Conservation (phyloP, 2,329 filamentous ascomycete species). For the Penicillium janthinellum region DNA sequence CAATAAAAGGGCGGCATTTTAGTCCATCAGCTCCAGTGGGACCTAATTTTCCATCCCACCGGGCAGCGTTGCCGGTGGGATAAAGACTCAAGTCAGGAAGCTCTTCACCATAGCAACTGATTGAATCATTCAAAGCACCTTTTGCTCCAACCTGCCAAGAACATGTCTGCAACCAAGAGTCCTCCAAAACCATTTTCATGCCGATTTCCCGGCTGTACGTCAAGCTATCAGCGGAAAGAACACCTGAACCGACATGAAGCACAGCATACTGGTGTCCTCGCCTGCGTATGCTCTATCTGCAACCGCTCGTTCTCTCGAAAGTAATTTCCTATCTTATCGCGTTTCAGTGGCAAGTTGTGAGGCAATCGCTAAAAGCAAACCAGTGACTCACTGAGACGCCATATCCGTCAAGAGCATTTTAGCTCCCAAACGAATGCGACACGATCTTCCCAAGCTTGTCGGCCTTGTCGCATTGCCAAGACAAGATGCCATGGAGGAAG, state of each 20-base stretch:
- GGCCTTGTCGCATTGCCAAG: background rate
- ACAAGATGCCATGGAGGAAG: background rate
- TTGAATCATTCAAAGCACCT: too few species aligned
- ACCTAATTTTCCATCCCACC: too few species aligned
- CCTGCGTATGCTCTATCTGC: background rate
- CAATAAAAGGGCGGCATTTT: too few species aligned
- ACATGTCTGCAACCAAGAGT: slow-evolving; percentile 1
- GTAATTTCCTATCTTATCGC: background rate
- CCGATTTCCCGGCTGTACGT: background rate
- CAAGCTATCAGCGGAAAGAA: background rate
- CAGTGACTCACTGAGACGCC: background rate
- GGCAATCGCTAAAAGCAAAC: background rate
- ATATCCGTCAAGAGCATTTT: slow-evolving; percentile 1
- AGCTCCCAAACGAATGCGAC: background rate
- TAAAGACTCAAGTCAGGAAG: too few species aligned
- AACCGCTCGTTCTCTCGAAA: background rate
- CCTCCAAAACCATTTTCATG: slow-evolving; percentile 8
- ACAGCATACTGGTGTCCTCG: background rate
- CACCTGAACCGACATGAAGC: background rate
- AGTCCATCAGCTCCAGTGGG: too few species aligned
- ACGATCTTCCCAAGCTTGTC: background rate
- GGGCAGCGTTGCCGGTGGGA: too few species aligned
- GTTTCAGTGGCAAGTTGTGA: background rate
- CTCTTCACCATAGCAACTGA: too few species aligned
- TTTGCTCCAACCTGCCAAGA: too few species aligned